phyloP scores from a whole-genome alignment of 306 rosid genomes.

The Pyrus bretschneideri region DNA sequence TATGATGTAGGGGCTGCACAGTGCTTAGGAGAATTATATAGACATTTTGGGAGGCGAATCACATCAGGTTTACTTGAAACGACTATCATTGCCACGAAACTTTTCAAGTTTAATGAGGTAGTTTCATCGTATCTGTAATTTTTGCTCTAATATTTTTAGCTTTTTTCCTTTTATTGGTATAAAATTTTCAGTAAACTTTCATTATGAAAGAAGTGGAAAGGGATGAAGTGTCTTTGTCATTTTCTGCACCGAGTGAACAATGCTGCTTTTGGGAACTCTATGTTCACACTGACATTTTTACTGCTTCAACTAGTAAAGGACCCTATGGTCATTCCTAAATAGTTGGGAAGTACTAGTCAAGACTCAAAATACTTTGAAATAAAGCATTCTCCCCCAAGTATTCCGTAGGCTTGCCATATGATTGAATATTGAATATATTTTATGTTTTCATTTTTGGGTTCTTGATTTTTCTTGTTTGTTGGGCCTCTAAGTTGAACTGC shows the following conservation, averaged over 20 bases:
- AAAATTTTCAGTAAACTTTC: background rate
- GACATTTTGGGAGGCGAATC: constrained; percentile 87
- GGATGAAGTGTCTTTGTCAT: background rate
- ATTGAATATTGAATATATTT: background rate
- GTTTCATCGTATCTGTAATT: constrained; percentile 18
- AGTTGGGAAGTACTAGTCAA: background rate
- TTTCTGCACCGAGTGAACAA: background rate
- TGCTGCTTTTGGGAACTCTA: background rate
- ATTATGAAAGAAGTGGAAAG: background rate
- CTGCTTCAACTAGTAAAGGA: background rate
- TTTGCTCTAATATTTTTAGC: constrained; percentile 2
- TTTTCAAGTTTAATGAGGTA: constrained; percentile 79
- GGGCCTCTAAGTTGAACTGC: background rate
- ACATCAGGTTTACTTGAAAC: constrained; percentile 92
- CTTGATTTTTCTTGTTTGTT: background rate
- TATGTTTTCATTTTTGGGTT: background rate
- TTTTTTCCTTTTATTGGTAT: background rate
- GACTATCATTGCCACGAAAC: constrained; percentile 69
- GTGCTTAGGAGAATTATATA: constrained; percentile 86
- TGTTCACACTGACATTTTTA: background rate
- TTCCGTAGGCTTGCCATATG: background rate
- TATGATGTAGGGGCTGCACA: constrained; percentile 69
- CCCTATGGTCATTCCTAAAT: background rate
- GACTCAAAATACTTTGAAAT: background rate
- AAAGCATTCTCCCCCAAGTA: background rate